Percentiles rank a stretch among this genome's conserved stretches.
These are phyloP conservation scores for Magnusiomyces ingens DNA, from an alignment of 1,139 yeast species.

Conservation along the genomic window DNA sequence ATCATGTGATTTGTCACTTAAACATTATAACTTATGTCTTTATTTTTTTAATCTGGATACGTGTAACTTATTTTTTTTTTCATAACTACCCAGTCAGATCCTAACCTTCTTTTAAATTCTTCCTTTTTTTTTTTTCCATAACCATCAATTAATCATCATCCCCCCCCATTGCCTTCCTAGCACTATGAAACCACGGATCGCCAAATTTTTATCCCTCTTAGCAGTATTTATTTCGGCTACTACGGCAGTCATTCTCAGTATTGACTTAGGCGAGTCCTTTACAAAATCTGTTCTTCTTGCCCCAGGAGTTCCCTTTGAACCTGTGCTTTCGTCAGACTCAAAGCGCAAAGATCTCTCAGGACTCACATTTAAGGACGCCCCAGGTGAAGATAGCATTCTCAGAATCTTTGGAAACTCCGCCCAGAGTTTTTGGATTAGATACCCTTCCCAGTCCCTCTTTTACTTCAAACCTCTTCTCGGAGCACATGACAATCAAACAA, in stretches of 20 bases:
- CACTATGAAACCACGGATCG: background rate
- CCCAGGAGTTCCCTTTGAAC: conserved; percentile 83
- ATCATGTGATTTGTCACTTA: too few relatives aligned
- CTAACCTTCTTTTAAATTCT: too few relatives aligned
- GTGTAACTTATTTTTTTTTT: too few relatives aligned
- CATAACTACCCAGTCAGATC: too few relatives aligned
- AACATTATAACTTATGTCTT: too few relatives aligned
- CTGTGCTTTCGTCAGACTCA: conserved; percentile 82
- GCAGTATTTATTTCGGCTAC: background rate
- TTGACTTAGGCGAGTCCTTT: conserved; percentile 86
- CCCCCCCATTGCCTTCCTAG: background rate
- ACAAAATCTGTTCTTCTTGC: conserved; percentile 86
- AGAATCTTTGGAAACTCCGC: conserved; percentile 78
- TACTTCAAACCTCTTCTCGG: conserved; percentile 72
- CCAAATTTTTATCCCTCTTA: background rate
- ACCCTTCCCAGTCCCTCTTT: conserved; percentile 63
- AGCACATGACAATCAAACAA: conserved; percentile 36
- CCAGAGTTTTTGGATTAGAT: conserved; percentile 60
- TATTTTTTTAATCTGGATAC: too few relatives aligned
- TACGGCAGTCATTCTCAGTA: conserved; percentile 61
- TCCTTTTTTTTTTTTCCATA: too few relatives aligned
- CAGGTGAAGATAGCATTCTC: conserved; percentile 45
- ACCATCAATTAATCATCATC: too few relatives aligned
- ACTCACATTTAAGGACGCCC: conserved; percentile 48
- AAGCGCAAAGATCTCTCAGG: conserved; percentile 86